Evolutionary conservation across 768 basidiomycete genomes (phyloP), one percentile per base, ranked within the genome.

Genomic region (Podaxis sp.): DNA sequence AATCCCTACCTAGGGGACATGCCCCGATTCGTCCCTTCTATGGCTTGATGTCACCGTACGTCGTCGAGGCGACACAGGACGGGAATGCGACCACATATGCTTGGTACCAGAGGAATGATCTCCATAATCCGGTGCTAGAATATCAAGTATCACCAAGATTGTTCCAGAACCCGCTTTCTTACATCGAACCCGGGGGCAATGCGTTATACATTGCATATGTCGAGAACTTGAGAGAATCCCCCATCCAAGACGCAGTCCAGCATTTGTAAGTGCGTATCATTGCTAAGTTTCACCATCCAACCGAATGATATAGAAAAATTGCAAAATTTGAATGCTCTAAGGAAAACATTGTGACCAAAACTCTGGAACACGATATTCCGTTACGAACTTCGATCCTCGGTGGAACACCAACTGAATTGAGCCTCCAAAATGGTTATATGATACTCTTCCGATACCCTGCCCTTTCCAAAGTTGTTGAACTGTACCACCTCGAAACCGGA

Each of bases 401-500:
- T 8, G 51, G 36, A 37, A 13, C n/a, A 46, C 11, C 20, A 4
- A 26, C 10, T 30, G 37, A 41, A 12, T 13, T 60, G 40, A 15
- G 13, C 37, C 22, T 60, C 10, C 15, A 44, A 24, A 40, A 44
- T 30, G 60, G 41, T 26, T 60, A 60, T 20, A 38, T 44, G 10
- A 13, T 53, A 8, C 15, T 56, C n/a, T 40, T 17, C 22, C 51
- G 46, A 37, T n/a, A 33, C 26, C 20, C n/a, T 58, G 17, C 38
- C 44, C 13, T 15, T 7, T 8, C 17, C 26, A 2, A 4, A 36
- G 8, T 10, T 22, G 3, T 54, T 22, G 30, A 44, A 10, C 60
- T 60, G 8, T 17, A 46, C 20, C 60, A 60, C 37, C 20, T 60
- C 28, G 41, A 41, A 10, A 53, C 60, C 11, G 60, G 60, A 44